A percentile compares a stretch with the other conserved stretches of the same genome.
Conservation (phyloP, 148 eudicot genomes). For the Rhododendron williamsianum region DNA sequence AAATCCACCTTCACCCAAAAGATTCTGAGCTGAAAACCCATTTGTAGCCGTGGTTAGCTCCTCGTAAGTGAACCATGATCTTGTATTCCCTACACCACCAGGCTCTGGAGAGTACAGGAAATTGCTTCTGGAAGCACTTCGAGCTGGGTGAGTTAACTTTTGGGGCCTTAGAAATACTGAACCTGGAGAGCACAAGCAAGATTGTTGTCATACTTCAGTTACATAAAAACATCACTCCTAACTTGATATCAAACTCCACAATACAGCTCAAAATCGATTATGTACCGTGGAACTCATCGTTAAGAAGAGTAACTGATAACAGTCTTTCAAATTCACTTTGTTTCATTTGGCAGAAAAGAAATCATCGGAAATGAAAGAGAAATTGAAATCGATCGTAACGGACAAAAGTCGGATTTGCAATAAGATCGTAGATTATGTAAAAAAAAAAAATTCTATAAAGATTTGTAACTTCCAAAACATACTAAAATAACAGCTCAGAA, state of each 20-base stretch:
- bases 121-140: constrained; percentile 40
- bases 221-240: background rate
- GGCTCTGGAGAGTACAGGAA: constrained; percentile 43
- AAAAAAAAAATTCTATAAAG: background rate
- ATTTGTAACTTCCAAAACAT: background rate
- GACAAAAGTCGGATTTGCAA: background rate
- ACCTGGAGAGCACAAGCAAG: constrained; percentile 24
- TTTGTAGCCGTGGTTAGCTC: constrained; percentile 64
- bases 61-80: constrained; percentile 73
- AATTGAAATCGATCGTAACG: background rate
- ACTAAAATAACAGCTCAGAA: background rate
- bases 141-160: constrained; percentile 26
- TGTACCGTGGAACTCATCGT: background rate
- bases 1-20: constrained; percentile 92
- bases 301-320: constrained; percentile 1
- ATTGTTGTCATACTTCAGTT: background rate
- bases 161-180: constrained; percentile 40
- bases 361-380: background rate
- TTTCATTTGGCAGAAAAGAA: background rate
- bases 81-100: constrained; percentile 53
- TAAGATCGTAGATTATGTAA: background rate
- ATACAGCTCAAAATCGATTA: background rate
- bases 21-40: constrained; percentile 62
- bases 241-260: background rate
- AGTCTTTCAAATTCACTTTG: background rate